Evolutionary conservation across 2,329 filamentous ascomycete species (phyloP).

Genomic region (Pseudocercospora ulei): DNA sequence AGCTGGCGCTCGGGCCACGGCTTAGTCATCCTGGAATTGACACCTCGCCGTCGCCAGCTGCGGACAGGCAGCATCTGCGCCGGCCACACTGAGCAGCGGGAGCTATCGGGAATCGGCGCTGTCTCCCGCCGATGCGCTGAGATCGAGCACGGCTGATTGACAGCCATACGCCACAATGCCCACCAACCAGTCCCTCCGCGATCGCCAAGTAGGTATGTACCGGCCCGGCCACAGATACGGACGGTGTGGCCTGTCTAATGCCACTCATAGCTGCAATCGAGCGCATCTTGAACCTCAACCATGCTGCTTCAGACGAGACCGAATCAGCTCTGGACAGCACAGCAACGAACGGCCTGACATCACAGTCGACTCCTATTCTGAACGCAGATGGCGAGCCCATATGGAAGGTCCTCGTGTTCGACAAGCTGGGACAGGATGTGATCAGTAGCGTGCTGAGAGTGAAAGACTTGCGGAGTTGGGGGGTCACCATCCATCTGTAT

Average conservation of each 20-base stretch:
- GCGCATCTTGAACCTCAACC: constrained; percentile 91
- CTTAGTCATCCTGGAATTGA: too few species aligned
- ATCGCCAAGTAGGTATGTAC: constrained; percentile 60
- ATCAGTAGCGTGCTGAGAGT: constrained; percentile 94
- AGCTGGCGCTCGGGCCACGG: not conserved
- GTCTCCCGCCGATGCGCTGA: constrained; percentile 26
- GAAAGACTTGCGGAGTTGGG: constrained; percentile 82
- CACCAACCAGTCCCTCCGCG: constrained; percentile 52
- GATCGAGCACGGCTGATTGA: constrained; percentile 23
- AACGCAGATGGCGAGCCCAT: constrained; percentile 83
- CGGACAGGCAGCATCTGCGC: constrained; percentile 1
- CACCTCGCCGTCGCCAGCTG: not conserved
- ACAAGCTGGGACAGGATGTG: constrained; percentile 81
- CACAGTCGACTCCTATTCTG: constrained; percentile 66
- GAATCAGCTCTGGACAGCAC: constrained; percentile 54
- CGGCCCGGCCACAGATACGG: too few species aligned
- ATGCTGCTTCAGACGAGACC: constrained; percentile 48
- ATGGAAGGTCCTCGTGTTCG: constrained; percentile 96
- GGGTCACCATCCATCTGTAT: constrained; percentile 93
- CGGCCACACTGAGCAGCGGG: not conserved
- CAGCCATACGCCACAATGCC: constrained; percentile 43
- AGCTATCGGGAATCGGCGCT: too few species aligned
- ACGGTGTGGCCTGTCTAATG: constrained; percentile 11
- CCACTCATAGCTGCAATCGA: constrained; percentile 84
- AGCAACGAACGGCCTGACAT: constrained; percentile 52